Evolutionary conservation across 1,284 basidiomycete species (phyloP), one percentile per base, ranked within the genome.

Genomic region (Salmacisia buchloeana): DNA sequence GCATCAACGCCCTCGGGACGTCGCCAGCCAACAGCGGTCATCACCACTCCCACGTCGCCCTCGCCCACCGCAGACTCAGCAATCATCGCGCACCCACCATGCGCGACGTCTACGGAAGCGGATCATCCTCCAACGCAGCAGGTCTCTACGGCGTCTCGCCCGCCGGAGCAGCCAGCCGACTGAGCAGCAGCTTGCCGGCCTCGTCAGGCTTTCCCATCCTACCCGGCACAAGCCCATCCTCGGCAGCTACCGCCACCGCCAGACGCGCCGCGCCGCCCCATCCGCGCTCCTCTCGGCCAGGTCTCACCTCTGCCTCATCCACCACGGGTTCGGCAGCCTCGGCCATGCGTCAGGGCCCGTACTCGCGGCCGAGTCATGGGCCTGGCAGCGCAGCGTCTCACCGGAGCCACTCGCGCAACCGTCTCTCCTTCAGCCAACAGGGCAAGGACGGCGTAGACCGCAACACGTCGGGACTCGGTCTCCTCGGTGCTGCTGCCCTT

Each of bases 31-130:
- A 31, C 18, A 72, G 59, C 63, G 60, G 58, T 62, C 43, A 59
- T 61, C 4, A 54, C 63, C 3, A 27, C 35, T 4, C n/a, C 15
- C 46, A 54, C 41, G 69, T 69, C 0, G 69, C 71, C n/a, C 66
- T 70, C 57, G 66, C 67, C 56, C 69, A 69, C 60, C 64, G 71
- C n/a, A 58, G 69, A 35, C 49, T 41, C 29, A 39, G 49, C 39
- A 27, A 61, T 12, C 35, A 61, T 54, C 45, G 60, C 13, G 38
- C 60, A n/a, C 35, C 43, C 9, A 27, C 25, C 29, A 54, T 54
- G 49, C 49, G 49, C 27, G 49, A 54, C 34, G 49, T 54, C 15
- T 54, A 54, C 49, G 49, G 49, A 1, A 54, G 13, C 31, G 29
- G 49, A 18, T 31, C 49, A 33, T 29, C 49, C 5, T 54, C 49